Conservation (phyloP, 331 rosid genomes). For the Rhamnella rubrinervis region DNA sequence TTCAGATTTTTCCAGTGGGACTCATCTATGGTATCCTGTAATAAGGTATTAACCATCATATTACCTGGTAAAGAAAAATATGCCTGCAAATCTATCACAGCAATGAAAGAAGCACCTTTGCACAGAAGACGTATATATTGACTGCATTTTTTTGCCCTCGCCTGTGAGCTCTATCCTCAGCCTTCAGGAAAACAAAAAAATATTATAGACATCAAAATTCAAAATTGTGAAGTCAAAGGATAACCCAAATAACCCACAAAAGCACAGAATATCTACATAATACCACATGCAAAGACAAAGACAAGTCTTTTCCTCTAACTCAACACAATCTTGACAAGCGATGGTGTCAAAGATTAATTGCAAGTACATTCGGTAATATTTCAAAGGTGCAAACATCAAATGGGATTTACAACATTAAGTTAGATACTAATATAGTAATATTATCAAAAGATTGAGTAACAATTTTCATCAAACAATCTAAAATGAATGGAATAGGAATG, state of each 20-base stretch:
- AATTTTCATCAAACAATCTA: too few relatives aligned
- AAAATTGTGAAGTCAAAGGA: not conserved
- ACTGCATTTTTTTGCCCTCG: slow-evolving; percentile 93
- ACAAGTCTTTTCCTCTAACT: too few relatives aligned
- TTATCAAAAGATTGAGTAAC: too few relatives aligned
- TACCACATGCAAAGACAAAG: not conserved
- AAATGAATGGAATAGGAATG: too few relatives aligned
- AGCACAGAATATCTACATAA: not conserved
- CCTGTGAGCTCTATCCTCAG: slow-evolving; percentile 98
- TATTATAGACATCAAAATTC: slow-evolving; percentile 16
- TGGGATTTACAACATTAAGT: too few relatives aligned
- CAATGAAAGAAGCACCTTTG: slow-evolving; percentile 56
- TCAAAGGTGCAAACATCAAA: too few relatives aligned
- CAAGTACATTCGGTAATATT: too few relatives aligned
- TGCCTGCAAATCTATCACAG: slow-evolving; percentile 4
- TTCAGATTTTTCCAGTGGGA: slow-evolving; percentile 73
- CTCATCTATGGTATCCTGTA: slow-evolving; percentile 85
- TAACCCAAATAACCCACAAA: slow-evolving; percentile 13
- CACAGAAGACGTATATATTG: slow-evolving; percentile 82
- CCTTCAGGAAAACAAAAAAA: slow-evolving; percentile 56
- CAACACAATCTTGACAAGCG: too few relatives aligned
- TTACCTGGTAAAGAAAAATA: slow-evolving; percentile 21
- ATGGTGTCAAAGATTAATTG: too few relatives aligned
- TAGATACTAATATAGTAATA: too few relatives aligned
- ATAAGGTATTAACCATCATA: slow-evolving; percentile 23